Evolutionary conservation across 1,139 yeast species (phyloP).

Genomic region (Hanseniaspora sp.): DNA sequence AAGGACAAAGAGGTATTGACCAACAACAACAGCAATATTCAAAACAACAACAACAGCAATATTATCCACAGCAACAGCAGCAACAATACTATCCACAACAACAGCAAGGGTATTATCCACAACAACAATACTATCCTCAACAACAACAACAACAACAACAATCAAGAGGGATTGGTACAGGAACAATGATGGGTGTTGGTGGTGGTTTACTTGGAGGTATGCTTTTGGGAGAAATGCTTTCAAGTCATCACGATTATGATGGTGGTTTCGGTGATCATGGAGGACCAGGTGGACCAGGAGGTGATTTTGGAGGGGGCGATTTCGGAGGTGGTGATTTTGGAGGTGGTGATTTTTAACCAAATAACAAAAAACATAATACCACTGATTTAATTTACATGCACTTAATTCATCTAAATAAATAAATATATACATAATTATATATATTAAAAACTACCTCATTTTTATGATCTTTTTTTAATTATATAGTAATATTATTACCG

Average conservation of each 20-base stretch:
- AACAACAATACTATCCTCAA: constrained; percentile 18
- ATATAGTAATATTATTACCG: neutral
- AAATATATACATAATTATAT: no score
- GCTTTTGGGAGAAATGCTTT: constrained; percentile 34
- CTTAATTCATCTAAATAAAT: no score
- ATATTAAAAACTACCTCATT: no score
- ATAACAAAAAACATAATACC: constrained; percentile 7
- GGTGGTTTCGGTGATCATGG: constrained; percentile 19
- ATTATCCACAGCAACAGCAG: constrained; percentile 18
- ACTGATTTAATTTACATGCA: no score
- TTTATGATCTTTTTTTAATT: neutral
- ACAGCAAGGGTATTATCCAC: constrained; percentile 18
- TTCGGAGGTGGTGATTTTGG: constrained; percentile 20
- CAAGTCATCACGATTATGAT: constrained; percentile 23
- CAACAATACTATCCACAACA: constrained; percentile 19
- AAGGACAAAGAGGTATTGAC: constrained; percentile 15
- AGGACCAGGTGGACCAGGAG: constrained; percentile 20
- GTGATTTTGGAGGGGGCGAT: constrained; percentile 22
- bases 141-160: constrained; percentile 19
- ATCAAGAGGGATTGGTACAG: constrained; percentile 27
- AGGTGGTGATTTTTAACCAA: constrained; percentile 10
- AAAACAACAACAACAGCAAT: constrained; percentile 17
- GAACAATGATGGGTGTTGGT: constrained; percentile 56
- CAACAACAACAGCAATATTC: constrained; percentile 17
- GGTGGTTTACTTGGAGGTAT: constrained; percentile 64